Conservation (phyloP, 1,284 basidiomycete genomes). For the Pyrrhoderma lamaoense region DNA sequence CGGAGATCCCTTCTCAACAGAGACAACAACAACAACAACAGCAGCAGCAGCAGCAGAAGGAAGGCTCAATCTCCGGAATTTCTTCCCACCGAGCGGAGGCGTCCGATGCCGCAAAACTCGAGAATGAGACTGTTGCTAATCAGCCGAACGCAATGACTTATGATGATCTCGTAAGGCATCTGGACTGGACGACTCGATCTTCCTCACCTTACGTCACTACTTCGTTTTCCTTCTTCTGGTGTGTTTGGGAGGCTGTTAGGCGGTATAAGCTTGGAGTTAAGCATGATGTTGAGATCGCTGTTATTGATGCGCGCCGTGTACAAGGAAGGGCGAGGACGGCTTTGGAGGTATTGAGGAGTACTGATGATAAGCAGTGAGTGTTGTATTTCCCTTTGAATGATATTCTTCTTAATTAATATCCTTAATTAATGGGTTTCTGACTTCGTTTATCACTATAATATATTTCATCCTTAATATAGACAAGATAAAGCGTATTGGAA, state of each 20-base stretch:
- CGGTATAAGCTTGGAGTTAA: slow-evolving; percentile 62
- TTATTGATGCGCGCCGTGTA: slow-evolving; percentile 61
- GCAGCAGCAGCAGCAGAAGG: too few species aligned
- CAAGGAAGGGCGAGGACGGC: slow-evolving; percentile 47
- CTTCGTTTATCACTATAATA: slow-evolving; percentile 7
- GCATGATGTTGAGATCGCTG: slow-evolving; percentile 65
- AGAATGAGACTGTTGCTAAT: background rate
- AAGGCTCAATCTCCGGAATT: too few species aligned
- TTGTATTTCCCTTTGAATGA: slow-evolving; percentile 1
- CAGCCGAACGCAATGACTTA: slow-evolving; percentile 8
- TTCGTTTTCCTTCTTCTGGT: slow-evolving; percentile 73
- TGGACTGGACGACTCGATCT: slow-evolving; percentile 68
- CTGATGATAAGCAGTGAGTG: slow-evolving; percentile 1
- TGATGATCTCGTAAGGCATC: slow-evolving; percentile 52
- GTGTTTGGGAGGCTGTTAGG: slow-evolving; percentile 71
- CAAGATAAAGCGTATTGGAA: slow-evolving; percentile 60
- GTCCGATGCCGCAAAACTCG: background rate
- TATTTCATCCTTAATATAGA: slow-evolving; percentile 29
- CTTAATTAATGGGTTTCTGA: background rate
- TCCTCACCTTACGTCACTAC: slow-evolving; percentile 63
- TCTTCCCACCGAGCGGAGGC: too few species aligned
- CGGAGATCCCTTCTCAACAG: too few species aligned
- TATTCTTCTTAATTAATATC: too few species aligned
- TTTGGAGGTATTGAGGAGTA: slow-evolving; percentile 9
- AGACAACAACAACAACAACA: background rate